Percentiles rank a stretch among this genome's conserved stretches.
phyloP scores from a whole-genome alignment of 1,139 yeast species.

The Chernovozyma aurita region DNA sequence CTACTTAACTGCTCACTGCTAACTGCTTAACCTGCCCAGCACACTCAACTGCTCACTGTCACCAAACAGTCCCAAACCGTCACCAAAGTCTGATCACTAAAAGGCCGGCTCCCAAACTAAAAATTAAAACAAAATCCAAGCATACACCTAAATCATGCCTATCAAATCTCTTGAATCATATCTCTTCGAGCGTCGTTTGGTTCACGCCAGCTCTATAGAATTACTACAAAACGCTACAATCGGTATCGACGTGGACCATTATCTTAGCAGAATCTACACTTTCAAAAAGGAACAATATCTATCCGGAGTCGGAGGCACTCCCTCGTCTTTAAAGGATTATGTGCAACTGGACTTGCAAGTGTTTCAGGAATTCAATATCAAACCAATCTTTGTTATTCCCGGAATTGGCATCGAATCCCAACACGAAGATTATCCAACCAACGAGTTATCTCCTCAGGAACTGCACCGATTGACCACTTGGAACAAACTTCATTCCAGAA shows the following conservation, averaged over 20 bases:
- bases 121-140: too few relatives aligned
- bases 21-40: too few relatives aligned
- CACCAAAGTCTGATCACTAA: too few relatives aligned
- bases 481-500: slow-evolving; percentile 32
- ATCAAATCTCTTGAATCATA: slow-evolving; percentile 70
- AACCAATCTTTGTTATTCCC: slow-evolving; percentile 71
- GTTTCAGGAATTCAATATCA: slow-evolving; percentile 58
- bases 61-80: too few relatives aligned
- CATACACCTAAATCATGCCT: too few relatives aligned
- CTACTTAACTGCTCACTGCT: too few relatives aligned
- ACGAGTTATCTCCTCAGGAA: slow-evolving; percentile 42
- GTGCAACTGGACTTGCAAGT: slow-evolving; percentile 61
- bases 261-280: slow-evolving; percentile 58
- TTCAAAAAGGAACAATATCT: slow-evolving; percentile 65
- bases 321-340: slow-evolving; percentile 54
- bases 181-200: slow-evolving; percentile 65
- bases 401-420: slow-evolving; percentile 47
- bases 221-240: slow-evolving; percentile 63
- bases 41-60: too few relatives aligned
- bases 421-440: slow-evolving; percentile 24
- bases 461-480: slow-evolving; percentile 44
- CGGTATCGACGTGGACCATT: slow-evolving; percentile 85
- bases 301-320: slow-evolving; percentile 83
- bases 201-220: slow-evolving; percentile 60
- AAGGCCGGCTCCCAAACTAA: too few relatives aligned